Percentiles rank a stretch among this genome's conserved stretches.
phyloP scores from a whole-genome alignment of 2,329 filamentous ascomycete species.

The Colletotrichum ledebouriae region DNA sequence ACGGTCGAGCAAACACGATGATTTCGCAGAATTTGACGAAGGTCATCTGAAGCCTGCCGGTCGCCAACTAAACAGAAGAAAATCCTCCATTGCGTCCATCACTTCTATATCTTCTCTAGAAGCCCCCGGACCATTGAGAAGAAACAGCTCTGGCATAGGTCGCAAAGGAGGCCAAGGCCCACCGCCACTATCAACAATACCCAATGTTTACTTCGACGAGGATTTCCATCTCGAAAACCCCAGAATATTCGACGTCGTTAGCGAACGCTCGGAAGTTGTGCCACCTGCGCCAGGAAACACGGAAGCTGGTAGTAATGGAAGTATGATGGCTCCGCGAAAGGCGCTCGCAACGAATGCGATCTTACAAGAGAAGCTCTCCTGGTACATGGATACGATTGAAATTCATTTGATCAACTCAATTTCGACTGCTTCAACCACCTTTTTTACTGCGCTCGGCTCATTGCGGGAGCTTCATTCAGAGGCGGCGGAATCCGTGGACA shows the following conservation, averaged over 20 bases:
- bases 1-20: slow-evolving; percentile 58
- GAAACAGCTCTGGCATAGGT: slow-evolving; percentile 62
- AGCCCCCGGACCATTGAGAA: slow-evolving; percentile 56
- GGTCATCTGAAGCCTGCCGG: slow-evolving; percentile 62
- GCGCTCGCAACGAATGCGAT: slow-evolving; percentile 96
- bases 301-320: slow-evolving; percentile 69
- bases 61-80: slow-evolving; percentile 55
- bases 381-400: slow-evolving; percentile 99
- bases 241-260: slow-evolving; percentile 95
- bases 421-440: slow-evolving; percentile 93
- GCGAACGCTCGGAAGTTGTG: slow-evolving; percentile 97
- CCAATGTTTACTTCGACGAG: slow-evolving; percentile 93
- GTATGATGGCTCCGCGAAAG: slow-evolving; percentile 77
- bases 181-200: slow-evolving; percentile 92
- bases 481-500: slow-evolving; percentile 88
- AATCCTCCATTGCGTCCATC: slow-evolving; percentile 60
- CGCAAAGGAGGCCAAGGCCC: slow-evolving; percentile 77
- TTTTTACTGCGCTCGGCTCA: slow-evolving; percentile 94
- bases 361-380: slow-evolving; percentile 96
- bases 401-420: slow-evolving; percentile 97
- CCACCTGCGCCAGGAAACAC: slow-evolving; percentile 68
- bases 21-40: slow-evolving; percentile 58
- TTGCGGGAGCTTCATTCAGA: slow-evolving; percentile 92
- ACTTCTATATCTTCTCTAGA: slow-evolving; percentile 66
- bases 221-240: slow-evolving; percentile 97